Evolutionary conservation across 345 rosid genomes (phyloP), one percentile per base, ranked within the genome.

Genomic region (Acer yangbiense): DNA sequence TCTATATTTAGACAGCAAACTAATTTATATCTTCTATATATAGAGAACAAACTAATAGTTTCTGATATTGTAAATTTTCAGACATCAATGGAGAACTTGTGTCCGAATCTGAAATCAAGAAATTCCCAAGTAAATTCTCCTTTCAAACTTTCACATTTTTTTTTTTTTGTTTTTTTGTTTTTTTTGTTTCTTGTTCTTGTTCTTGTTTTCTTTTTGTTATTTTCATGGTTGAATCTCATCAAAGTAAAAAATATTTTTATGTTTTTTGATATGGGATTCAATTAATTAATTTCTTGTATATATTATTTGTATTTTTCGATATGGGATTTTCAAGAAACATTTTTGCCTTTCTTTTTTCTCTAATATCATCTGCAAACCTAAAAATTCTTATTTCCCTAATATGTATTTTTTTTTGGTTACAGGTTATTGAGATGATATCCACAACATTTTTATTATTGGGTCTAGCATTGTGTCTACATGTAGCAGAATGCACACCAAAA

Each of bases 381-480:
- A 25, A 25, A 25, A 25, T 25, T 25, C 27, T 25, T 25, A 25
- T 25, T 25, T 25, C 2, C 27, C 27, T 25, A 25, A 25, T 25
- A 25, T 25, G 2, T 5, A 10, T 10, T 11, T 12, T 3, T 43
- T 44, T 64, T 35, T 4, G 6, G 60, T 14, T 54, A 73, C 72
- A 88, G 90, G 77, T 72, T 76, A 52, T 80, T 16, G 66, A 65
- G 73, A 18, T 18, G 32, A 58, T 76, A 27, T 39, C 61, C 21
- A 79, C 67, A 11, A 12, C 78, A 4, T 16, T 85, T 67, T 23
- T 79, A 27, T 75, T 79, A 39, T 69, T 84, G 83, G 81, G 81
- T 69, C 58, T 75, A 50, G 39, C 73, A 27, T 29, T 80, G 52
- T 10, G 48, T 69, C 74, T 76, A 1, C 48, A 69, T 14, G 80